Conservation (phyloP, 2,329 filamentous ascomycete genomes). For the Penicillium sp. region DNA sequence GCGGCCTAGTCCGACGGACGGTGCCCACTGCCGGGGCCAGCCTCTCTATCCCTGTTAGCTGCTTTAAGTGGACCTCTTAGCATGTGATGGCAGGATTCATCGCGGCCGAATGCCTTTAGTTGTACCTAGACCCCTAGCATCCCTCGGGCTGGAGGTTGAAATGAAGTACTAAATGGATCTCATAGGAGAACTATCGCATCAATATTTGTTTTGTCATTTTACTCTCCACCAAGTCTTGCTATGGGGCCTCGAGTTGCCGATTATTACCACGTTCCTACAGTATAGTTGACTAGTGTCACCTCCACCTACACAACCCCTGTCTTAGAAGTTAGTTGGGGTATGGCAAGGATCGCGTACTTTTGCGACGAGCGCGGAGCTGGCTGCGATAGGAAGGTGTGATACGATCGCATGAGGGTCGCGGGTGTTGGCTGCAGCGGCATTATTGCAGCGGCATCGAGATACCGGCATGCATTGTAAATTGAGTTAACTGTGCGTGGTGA, state of each 20-base stretch:
- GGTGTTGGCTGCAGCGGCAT: not conserved
- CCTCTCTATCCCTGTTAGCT: not conserved
- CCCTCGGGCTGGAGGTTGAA: too few species aligned
- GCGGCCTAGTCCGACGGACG: not conserved
- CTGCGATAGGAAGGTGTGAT: not conserved
- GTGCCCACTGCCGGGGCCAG: not conserved
- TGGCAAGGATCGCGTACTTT: not conserved
- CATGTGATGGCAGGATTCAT: not conserved
- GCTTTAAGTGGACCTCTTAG: conserved; percentile 1
- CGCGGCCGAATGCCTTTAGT: not conserved
- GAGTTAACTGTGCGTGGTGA: not conserved
- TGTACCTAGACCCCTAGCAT: not conserved
- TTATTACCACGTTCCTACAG: not conserved
- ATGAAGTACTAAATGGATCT: not conserved
- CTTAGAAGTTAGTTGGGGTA: not conserved
- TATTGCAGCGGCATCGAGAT: not conserved
- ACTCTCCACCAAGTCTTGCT: not conserved
- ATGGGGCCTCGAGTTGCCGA: not conserved
- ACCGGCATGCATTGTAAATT: not conserved
- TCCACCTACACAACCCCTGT: not conserved
- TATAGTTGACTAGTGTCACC: not conserved
- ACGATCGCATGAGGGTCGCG: not conserved
- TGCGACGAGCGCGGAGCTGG: not conserved
- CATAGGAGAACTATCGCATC: not conserved
- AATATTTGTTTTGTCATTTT: not conserved